Evolutionary conservation across 2,329 filamentous ascomycete genomes (phyloP), one percentile per base, ranked within the genome.

Genomic region (Colletotrichum eleusines): DNA sequence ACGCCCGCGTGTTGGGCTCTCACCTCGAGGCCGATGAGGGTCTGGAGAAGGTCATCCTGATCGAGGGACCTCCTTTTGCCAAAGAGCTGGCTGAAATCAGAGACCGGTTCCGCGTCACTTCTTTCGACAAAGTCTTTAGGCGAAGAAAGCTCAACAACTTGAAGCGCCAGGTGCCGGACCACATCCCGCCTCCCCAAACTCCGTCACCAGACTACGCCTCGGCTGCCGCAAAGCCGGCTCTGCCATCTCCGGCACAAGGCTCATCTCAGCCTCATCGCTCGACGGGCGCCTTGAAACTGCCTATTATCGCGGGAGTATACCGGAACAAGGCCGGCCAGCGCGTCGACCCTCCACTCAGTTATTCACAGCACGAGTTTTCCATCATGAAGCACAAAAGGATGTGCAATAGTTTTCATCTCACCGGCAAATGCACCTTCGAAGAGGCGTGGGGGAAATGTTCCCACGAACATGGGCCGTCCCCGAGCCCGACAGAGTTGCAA

Each of bases 31-130:
- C 76, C 28, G 62, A 72, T 14, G 31, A 72, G 1, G 76, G 73
- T 23, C 76, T 76, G 18, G 74, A 74, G 7, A 77, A 77, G 12
- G 78, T 84, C 44, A 77, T 80, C 5, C 73, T 84, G 5, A 63
- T 84, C 40, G 78, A 84, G 73, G 82, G 80, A 0, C 78, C 79
- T 35, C 78, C 79, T 0, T 83, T 83, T 63, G 78, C 78, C 0
- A 73, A 73, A 26, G 81, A 84, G 51, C 72, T 84, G 31, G 76
- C 73, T 42, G 74, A 76, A 1, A 66, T 82, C 23, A 76, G 75
- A 20, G 74, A 76, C 6, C 74, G 75, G 6, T 80, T 79, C 31
- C 71, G 73, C 12, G 74, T 72, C 33, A 66, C 64, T 50, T 74
- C 75, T n/a, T 76, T 79, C 23, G 63, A 64, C 54, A 74, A 71